phyloP scores from a whole-genome alignment of 2,329 filamentous ascomycete species.

The Phoma herbarum region DNA sequence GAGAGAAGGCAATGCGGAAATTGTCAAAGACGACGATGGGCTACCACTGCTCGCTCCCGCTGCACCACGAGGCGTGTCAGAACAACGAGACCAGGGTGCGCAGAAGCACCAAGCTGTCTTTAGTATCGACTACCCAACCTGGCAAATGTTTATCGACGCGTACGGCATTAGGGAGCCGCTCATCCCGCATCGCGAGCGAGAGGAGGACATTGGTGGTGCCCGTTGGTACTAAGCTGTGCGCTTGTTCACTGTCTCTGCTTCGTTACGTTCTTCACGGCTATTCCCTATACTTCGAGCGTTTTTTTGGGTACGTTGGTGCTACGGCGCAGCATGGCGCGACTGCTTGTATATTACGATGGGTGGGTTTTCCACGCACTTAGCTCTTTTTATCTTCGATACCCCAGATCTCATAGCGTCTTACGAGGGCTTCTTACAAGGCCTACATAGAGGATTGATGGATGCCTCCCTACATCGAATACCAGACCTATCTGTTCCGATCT shows the following conservation, averaged over 20 bases:
- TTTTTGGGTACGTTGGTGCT: not conserved
- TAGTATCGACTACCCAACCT: slow-evolving; percentile 84
- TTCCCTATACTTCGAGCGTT: not conserved
- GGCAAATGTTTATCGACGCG: slow-evolving; percentile 77
- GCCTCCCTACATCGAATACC: slow-evolving; percentile 1
- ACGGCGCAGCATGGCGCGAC: not conserved
- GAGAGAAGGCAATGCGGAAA: slow-evolving; percentile 78
- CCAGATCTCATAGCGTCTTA: slow-evolving; percentile 11
- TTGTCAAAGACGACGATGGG: slow-evolving; percentile 76
- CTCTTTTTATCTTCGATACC: slow-evolving; percentile 14
- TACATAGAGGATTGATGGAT: slow-evolving; percentile 1
- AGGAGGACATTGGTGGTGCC: slow-evolving; percentile 33
- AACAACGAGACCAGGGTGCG: slow-evolving; percentile 64
- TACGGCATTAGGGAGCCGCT: slow-evolving; percentile 81
- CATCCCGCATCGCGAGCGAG: slow-evolving; percentile 76
- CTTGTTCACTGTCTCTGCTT: not conserved
- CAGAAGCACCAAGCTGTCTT: slow-evolving; percentile 82
- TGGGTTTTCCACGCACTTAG: not conserved
- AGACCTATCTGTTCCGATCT: not conserved
- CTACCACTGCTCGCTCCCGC: slow-evolving; percentile 74
- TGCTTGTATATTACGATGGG: slow-evolving; percentile 5
- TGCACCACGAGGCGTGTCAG: slow-evolving; percentile 59
- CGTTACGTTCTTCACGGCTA: not conserved
- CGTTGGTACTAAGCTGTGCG: slow-evolving; percentile 9
- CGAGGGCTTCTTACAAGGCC: not conserved